Percentiles rank a stretch among this genome's conserved stretches.
Conservation (phyloP, 441 rosid species). For the Mallotus repandus region DNA sequence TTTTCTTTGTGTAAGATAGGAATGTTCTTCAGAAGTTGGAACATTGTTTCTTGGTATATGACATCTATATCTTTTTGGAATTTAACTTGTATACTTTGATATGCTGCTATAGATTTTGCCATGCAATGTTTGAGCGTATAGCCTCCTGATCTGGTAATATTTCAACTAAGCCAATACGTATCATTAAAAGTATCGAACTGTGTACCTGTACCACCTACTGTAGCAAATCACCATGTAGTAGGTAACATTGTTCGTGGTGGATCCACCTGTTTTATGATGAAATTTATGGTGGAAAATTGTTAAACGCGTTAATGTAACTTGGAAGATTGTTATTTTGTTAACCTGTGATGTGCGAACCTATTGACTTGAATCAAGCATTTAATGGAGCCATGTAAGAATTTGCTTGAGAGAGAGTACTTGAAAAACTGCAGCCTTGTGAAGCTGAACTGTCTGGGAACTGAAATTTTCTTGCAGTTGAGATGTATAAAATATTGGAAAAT, state of each 20-base stretch:
- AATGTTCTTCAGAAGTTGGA: constrained; percentile 6
- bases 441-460: background rate
- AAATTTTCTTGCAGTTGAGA: background rate
- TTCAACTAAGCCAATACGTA: too few species aligned
- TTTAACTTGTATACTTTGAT: background rate
- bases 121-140: background rate
- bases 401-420: background rate
- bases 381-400: background rate
- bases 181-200: too few species aligned
- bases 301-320: background rate
- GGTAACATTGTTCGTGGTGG: background rate
- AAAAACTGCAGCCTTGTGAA: background rate
- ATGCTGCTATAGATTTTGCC: background rate
- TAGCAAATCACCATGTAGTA: too few species aligned
- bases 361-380: background rate
- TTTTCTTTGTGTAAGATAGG: constrained; percentile 15
- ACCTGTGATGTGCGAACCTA: background rate
- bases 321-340: background rate
- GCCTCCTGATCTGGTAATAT: background rate
- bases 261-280: background rate
- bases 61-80: constrained; percentile 3
- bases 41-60: background rate
- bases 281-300: background rate
- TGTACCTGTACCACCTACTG: too few species aligned
- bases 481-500: background rate